phyloP scores from a whole-genome alignment of 345 rosid species.

The Pistacia atlantica region DNA sequence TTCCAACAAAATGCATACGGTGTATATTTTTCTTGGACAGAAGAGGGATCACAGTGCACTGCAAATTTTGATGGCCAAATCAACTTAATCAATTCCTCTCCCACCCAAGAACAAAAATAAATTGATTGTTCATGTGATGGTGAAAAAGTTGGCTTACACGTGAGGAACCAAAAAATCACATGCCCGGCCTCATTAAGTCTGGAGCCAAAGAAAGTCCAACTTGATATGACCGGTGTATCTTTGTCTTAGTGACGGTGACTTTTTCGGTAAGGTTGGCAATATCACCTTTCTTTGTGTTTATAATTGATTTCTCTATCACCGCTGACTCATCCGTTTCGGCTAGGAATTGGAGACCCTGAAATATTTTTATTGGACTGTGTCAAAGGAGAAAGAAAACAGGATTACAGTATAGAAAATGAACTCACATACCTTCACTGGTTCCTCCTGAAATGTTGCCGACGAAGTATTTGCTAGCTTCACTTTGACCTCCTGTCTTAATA shows the following conservation, averaged over 20 bases:
- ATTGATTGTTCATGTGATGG: not conserved
- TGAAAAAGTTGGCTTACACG: not conserved
- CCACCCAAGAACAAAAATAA: not conserved
- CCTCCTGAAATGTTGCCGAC: slow-evolving; percentile 44
- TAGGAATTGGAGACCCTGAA: slow-evolving; percentile 82
- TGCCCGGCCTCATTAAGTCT: slow-evolving; percentile 27
- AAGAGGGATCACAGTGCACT: not conserved
- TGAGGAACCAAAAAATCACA: slow-evolving; percentile 2
- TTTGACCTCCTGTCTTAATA: slow-evolving; percentile 50
- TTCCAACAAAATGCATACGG: not conserved
- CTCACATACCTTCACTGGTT: slow-evolving; percentile 46
- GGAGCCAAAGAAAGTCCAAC: slow-evolving; percentile 66
- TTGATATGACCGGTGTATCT: slow-evolving; percentile 70
- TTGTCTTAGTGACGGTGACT: slow-evolving; percentile 31
- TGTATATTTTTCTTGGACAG: not conserved
- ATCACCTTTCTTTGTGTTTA: slow-evolving; percentile 27
- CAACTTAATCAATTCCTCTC: not conserved
- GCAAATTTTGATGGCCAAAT: not conserved
- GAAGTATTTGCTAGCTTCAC: slow-evolving; percentile 49
- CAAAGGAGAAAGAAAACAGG: slow-evolving; percentile 3
- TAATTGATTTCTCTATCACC: slow-evolving; percentile 30
- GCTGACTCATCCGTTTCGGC: slow-evolving; percentile 44
- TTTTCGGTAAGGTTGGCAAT: slow-evolving; percentile 30
- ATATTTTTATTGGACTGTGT: slow-evolving; percentile 16
- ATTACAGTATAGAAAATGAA: not conserved